These are phyloP conservation scores for Cyberlindnera meyerae DNA, from an alignment of 805 yeast genomes.

Conservation along the genomic window DNA sequence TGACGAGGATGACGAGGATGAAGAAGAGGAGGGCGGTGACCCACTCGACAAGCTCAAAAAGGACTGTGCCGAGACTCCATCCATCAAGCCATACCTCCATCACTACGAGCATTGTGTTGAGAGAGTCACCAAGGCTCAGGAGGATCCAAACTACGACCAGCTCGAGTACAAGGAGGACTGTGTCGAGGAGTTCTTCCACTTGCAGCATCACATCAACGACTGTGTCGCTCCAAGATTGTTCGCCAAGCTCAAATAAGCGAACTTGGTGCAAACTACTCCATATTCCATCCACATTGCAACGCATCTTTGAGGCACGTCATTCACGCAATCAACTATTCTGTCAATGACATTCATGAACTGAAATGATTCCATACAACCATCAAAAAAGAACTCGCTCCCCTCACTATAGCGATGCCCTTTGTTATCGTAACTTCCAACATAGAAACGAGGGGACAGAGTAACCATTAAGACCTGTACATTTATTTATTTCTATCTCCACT, in stretches of 20 bases:
- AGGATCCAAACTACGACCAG: conserved; percentile 77
- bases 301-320: not conserved
- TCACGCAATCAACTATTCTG: conserved; percentile 1
- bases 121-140: conserved; percentile 84
- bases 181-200: conserved; percentile 96
- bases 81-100: conserved; percentile 71
- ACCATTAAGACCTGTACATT: conserved; percentile 4
- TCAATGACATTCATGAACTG: conserved; percentile 11
- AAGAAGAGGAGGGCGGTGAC: conserved; percentile 65
- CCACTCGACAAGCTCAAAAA: conserved; percentile 59
- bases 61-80: conserved; percentile 63
- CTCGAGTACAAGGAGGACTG: conserved; percentile 90
- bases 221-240: conserved; percentile 89
- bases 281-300: not conserved
- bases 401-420: not conserved
- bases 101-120: conserved; percentile 93
- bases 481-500: conserved; percentile 8
- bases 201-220: conserved; percentile 88
- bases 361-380: too few species aligned
- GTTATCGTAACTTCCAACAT: not conserved
- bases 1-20: conserved; percentile 67
- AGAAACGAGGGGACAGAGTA: not conserved
- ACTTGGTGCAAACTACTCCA: not conserved
- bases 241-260: conserved; percentile 65
- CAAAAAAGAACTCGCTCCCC: not conserved